Conservation (phyloP, 805 yeast species). For the Diddensiella santjacobensis region DNA sequence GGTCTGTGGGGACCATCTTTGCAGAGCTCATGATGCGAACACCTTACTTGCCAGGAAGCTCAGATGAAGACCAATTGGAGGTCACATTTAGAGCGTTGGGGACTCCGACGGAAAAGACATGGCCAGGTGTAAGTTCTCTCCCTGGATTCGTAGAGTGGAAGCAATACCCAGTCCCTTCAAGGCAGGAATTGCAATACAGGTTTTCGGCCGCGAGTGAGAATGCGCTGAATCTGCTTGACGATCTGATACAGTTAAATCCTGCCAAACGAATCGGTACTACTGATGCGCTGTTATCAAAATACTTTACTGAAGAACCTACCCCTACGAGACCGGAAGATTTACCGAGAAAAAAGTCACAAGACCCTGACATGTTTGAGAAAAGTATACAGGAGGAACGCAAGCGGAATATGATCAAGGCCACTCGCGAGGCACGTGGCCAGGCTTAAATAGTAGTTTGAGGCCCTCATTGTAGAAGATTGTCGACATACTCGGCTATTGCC, state of each 20-base stretch:
- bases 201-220: conserved; percentile 87
- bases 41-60: conserved; percentile 91
- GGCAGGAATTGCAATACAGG: conserved; percentile 73
- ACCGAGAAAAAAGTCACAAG: conserved; percentile 42
- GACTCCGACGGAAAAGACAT: conserved; percentile 84
- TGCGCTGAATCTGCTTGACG: conserved; percentile 71
- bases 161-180: conserved; percentile 78
- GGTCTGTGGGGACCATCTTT: conserved; percentile 96
- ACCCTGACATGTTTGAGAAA: conserved; percentile 18
- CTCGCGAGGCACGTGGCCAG: conserved; percentile 13
- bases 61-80: conserved; percentile 84
- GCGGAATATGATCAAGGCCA: conserved; percentile 21
- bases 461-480: conserved; percentile 10
- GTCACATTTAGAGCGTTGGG: conserved; percentile 95
- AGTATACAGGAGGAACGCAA: conserved; percentile 16
- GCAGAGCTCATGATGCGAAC: conserved; percentile 94
- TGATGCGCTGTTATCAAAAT: conserved; percentile 60
- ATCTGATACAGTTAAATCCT: conserved; percentile 76
- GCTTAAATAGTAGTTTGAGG: not conserved
- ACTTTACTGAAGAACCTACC: conserved; percentile 67
- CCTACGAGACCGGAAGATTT: conserved; percentile 64
- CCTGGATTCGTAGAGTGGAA: conserved; percentile 61
- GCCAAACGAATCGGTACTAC: conserved; percentile 62
- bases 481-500: conserved; percentile 78
- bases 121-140: conserved; percentile 85